Conservation (phyloP, 805 yeast genomes). For the Cyberlindnera samutprakarnensis region DNA sequence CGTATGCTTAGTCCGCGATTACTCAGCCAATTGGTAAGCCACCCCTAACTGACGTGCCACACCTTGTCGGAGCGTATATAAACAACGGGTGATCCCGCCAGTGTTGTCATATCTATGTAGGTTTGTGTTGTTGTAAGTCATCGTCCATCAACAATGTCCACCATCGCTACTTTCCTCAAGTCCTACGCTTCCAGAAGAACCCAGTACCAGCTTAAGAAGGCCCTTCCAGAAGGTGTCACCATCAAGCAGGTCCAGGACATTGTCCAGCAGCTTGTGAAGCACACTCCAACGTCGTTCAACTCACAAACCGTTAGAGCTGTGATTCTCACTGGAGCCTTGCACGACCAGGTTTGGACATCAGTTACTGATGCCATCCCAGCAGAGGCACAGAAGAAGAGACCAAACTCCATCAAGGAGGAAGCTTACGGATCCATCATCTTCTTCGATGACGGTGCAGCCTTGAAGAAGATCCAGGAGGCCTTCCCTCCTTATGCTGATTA, state of each 20-base stretch:
- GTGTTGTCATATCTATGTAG: too few species aligned
- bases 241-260: constrained; percentile 31
- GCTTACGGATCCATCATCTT: constrained; percentile 44
- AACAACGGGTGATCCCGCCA: too few species aligned
- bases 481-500: constrained; percentile 36
- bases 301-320: constrained; percentile 43
- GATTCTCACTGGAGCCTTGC: constrained; percentile 37
- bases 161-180: constrained; percentile 21
- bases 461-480: constrained; percentile 33
- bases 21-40: too few species aligned
- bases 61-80: too few species aligned
- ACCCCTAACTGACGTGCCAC: too few species aligned
- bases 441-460: constrained; percentile 35
- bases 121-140: too few species aligned
- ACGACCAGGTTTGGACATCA: constrained; percentile 38
- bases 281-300: constrained; percentile 46
- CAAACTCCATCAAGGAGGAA: constrained; percentile 34
- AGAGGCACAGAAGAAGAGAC: constrained; percentile 33
- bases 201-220: constrained; percentile 36
- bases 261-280: constrained; percentile 37
- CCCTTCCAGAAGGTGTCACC: constrained; percentile 34
- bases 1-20: too few species aligned
- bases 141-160: constrained; percentile 6
- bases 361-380: constrained; percentile 31
- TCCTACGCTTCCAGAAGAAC: constrained; percentile 38